Evolutionary conservation across 2,329 filamentous ascomycete genomes (phyloP).

Genomic region (Teratosphaeria zuluensis): DNA sequence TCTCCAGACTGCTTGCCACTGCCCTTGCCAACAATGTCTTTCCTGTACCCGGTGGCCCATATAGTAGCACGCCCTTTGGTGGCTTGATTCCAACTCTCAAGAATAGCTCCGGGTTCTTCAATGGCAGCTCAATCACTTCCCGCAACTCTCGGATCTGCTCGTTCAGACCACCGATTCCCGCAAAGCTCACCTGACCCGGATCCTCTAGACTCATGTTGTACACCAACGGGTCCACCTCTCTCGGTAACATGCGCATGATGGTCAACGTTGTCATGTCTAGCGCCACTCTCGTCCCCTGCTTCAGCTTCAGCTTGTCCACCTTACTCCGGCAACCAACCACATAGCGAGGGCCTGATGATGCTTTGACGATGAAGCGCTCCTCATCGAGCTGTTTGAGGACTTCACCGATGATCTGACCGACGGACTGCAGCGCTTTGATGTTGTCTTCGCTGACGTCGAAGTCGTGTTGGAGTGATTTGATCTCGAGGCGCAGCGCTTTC

Average conservation of each 20-base stretch:
- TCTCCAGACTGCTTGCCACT: constrained; percentile 91
- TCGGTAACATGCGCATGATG: constrained; percentile 98
- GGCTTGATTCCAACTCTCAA: constrained; percentile 96
- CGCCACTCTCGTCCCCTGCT: constrained; percentile 94
- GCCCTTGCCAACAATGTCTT: constrained; percentile 92
- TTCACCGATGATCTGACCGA: constrained; percentile 98
- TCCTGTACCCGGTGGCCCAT: constrained; percentile 91
- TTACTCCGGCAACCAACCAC: constrained; percentile 97
- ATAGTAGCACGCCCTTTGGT: constrained; percentile 91
- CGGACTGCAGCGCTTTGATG: constrained; percentile 98
- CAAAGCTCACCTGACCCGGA: constrained; percentile 94
- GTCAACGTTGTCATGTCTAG: constrained; percentile 99
- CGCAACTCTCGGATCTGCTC: constrained; percentile 95
- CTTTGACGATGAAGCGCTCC: constrained; percentile 98
- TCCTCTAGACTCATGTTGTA: constrained; percentile 99
- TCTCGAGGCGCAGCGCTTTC: constrained; percentile 85
- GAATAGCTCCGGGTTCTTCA: constrained; percentile 98
- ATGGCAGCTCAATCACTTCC: constrained; percentile 92
- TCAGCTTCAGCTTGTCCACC: constrained; percentile 93
- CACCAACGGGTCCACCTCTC: constrained; percentile 94
- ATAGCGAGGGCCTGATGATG: constrained; percentile 92
- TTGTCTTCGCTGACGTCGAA: constrained; percentile 98
- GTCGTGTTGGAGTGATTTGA: constrained; percentile 89
- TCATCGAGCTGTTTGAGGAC: constrained; percentile 98
- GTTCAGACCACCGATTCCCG: constrained; percentile 92